These are phyloP conservation scores for Candida taoyuanica DNA, from an alignment of 805 yeast species.

Conservation along the genomic window DNA sequence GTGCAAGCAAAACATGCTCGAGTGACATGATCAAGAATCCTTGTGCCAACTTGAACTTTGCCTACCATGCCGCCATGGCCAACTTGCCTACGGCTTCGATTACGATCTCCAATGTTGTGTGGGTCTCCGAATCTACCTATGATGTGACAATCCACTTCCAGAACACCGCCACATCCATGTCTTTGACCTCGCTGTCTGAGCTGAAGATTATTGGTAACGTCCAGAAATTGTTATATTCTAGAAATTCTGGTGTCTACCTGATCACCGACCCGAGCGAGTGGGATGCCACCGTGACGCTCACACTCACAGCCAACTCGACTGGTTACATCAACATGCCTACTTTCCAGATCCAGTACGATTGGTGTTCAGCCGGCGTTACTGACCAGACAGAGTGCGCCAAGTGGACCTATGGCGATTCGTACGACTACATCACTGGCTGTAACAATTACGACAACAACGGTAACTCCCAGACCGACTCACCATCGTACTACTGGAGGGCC, in stretches of 20 bases:
- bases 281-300: slow-evolving; percentile 8
- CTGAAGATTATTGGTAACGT: slow-evolving; percentile 18
- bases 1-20: not conserved
- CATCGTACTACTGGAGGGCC: slow-evolving; percentile 22
- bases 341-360: slow-evolving; percentile 23
- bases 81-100: slow-evolving; percentile 15
- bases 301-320: slow-evolving; percentile 1
- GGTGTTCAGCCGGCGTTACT: slow-evolving; percentile 25
- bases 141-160: slow-evolving; percentile 15
- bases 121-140: slow-evolving; percentile 14
- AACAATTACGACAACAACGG: slow-evolving; percentile 20
- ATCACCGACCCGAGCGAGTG: slow-evolving; percentile 12
- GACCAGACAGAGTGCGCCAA: slow-evolving; percentile 17
- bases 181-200: slow-evolving; percentile 15
- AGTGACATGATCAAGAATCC: not conserved
- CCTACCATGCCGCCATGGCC: slow-evolving; percentile 9
- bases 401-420: slow-evolving; percentile 21
- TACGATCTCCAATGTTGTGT: slow-evolving; percentile 10
- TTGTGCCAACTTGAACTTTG: slow-evolving; percentile 13
- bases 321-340: slow-evolving; percentile 13
- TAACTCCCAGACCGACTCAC: slow-evolving; percentile 19
- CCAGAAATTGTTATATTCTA: slow-evolving; percentile 12
- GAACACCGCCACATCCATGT: slow-evolving; percentile 8
- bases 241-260: slow-evolving; percentile 6
- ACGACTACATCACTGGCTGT: slow-evolving; percentile 24